phyloP scores from a whole-genome alignment of 2,329 filamentous ascomycete species.

The Curvularia sp. region DNA sequence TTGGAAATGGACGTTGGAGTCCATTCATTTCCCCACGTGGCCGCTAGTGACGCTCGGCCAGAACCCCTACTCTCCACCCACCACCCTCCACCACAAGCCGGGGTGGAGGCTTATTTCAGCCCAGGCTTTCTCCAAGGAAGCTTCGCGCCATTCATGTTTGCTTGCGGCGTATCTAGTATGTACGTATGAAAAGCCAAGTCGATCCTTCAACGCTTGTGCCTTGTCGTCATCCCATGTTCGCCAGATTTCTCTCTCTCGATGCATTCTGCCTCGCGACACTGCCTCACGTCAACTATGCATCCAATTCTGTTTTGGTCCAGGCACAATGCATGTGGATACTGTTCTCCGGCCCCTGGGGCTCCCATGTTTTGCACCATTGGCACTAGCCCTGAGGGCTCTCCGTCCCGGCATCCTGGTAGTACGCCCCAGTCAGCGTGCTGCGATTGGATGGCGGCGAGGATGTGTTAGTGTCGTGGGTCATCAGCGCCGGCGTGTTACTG shows the following conservation, averaged over 20 bases:
- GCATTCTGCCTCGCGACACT: not conserved
- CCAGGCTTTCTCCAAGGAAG: not conserved
- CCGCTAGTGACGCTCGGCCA: not conserved
- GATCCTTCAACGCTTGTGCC: not conserved
- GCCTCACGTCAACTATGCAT: not conserved
- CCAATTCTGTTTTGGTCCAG: not conserved
- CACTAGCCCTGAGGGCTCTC: not conserved
- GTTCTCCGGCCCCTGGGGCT: not conserved
- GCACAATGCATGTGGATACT: not conserved
- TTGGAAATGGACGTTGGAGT: not conserved
- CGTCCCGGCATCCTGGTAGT: not conserved
- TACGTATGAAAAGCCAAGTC: no score
- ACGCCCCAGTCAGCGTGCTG: not conserved
- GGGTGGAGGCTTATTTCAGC: not conserved
- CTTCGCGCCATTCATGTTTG: not conserved
- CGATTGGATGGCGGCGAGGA: not conserved
- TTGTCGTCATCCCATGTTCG: not conserved
- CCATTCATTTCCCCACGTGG: conserved; percentile 3
- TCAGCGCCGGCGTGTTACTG: not conserved
- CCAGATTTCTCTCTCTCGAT: not conserved
- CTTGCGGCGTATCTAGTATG: not conserved
- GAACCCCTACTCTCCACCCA: not conserved
- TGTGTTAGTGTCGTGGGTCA: not conserved
- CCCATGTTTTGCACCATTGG: not conserved
- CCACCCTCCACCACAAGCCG: not conserved